phyloP scores from a whole-genome alignment of 495 filamentous ascomycete genomes.

The Neurospora sublineolata region DNA sequence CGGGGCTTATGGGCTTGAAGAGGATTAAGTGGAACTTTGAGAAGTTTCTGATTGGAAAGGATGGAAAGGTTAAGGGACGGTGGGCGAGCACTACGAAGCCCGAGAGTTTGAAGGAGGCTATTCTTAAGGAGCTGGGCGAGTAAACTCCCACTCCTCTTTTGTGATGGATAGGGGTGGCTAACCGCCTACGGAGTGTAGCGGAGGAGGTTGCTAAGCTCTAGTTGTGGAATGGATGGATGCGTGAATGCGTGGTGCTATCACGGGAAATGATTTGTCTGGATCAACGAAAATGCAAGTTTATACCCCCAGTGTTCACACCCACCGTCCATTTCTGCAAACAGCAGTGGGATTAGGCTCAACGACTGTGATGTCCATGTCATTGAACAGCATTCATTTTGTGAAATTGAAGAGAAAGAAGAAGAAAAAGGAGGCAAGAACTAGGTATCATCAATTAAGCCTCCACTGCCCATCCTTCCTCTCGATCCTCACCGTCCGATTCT shows the following conservation, averaged over 20 bases:
- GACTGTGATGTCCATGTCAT: neutral
- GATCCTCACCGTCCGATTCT: constrained; percentile 67
- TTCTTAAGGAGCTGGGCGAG: constrained; percentile 58
- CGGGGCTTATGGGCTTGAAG: constrained; percentile 78
- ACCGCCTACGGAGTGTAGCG: neutral
- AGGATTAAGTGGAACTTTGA: constrained; percentile 95
- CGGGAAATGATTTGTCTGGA: neutral
- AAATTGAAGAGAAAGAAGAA: neutral
- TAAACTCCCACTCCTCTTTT: neutral
- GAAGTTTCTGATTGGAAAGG: constrained; percentile 83
- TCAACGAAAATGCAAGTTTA: neutral
- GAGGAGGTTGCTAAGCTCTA: neutral
- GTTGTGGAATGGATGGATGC: neutral
- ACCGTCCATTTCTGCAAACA: neutral
- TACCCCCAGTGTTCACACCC: neutral
- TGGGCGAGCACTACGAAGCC: constrained; percentile 86
- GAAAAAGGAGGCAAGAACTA: neutral
- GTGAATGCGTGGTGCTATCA: neutral
- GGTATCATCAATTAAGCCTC: constrained; percentile 49
- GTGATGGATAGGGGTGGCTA: neutral
- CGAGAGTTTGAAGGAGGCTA: constrained; percentile 57
- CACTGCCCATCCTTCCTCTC: constrained; percentile 49
- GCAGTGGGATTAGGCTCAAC: neutral
- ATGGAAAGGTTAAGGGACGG: constrained; percentile 68
- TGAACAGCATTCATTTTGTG: neutral